A percentile compares a stretch with the other conserved stretches of the same genome.
These are phyloP conservation scores for Spencermartinsiella ligniputridi DNA, from an alignment of 1,139 yeast species.

Conservation along the genomic window DNA sequence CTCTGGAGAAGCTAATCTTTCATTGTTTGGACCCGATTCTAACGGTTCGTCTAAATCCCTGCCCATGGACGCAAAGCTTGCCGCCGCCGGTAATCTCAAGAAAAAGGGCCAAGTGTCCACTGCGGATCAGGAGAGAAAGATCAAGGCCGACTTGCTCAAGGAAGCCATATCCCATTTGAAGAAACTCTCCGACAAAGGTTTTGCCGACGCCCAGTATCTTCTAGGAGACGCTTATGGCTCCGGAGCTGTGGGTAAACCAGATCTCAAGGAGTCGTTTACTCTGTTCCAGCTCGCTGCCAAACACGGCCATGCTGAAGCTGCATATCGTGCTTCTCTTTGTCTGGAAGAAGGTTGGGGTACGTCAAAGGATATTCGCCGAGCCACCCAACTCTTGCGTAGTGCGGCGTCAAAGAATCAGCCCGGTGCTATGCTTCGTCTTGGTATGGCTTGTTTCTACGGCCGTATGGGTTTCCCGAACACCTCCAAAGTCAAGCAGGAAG, in stretches of 20 bases:
- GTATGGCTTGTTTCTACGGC: slow-evolving; percentile 77
- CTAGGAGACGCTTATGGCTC: slow-evolving; percentile 84
- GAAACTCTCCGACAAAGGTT: slow-evolving; percentile 74
- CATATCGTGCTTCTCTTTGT: slow-evolving; percentile 87
- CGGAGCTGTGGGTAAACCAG: slow-evolving; percentile 83
- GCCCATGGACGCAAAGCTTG: not conserved
- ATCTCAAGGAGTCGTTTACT: slow-evolving; percentile 67
- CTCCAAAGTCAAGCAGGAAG: slow-evolving; percentile 70
- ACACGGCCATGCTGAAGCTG: slow-evolving; percentile 86
- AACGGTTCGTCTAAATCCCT: not conserved
- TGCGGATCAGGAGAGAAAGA: slow-evolving; percentile 36
- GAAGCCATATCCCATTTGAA: slow-evolving; percentile 73
- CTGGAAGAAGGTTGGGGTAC: slow-evolving; percentile 94
- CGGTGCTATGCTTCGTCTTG: slow-evolving; percentile 91
- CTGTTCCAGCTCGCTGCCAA: slow-evolving; percentile 88
- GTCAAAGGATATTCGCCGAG: slow-evolving; percentile 80
- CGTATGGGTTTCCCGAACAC: slow-evolving; percentile 76
- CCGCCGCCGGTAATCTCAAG: not conserved
- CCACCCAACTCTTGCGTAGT: slow-evolving; percentile 74
- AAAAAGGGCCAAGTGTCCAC: not conserved
- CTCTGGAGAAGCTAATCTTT: slow-evolving; percentile 2
- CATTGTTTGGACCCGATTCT: not conserved
- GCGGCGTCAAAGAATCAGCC: slow-evolving; percentile 93
- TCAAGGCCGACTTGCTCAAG: slow-evolving; percentile 47
- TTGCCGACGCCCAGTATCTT: slow-evolving; percentile 84